phyloP scores from a whole-genome alignment of 1,139 yeast species.

The Blastobotrys arbuscula region DNA sequence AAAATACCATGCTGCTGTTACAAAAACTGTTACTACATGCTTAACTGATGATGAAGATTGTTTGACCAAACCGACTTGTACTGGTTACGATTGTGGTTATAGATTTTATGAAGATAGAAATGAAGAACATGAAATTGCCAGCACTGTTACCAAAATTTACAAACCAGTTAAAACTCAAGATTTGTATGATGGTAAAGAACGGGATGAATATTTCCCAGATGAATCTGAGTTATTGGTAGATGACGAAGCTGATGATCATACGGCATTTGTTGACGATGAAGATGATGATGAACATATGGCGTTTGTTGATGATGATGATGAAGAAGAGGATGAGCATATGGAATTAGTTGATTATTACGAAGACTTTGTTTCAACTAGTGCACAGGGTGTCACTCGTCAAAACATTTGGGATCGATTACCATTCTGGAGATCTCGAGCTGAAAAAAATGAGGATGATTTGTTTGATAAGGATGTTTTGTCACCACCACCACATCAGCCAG shows the following conservation, averaged over 20 bases:
- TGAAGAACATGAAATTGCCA: neutral
- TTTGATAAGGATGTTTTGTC: neutral
- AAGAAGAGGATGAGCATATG: slow-evolving; percentile 6
- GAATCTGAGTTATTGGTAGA: too few relatives aligned
- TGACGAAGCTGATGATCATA: neutral
- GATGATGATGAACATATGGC: slow-evolving; percentile 8
- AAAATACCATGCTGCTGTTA: neutral
- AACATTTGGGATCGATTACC: slow-evolving; percentile 2
- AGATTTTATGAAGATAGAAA: slow-evolving; percentile 4
- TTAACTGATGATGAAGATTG: neutral
- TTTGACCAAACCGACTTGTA: neutral
- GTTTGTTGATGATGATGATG: slow-evolving; percentile 7
- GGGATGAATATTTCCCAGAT: neutral
- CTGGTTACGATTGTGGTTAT: neutral
- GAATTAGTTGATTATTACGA: slow-evolving; percentile 10
- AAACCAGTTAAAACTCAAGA: neutral
- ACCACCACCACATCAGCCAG: neutral
- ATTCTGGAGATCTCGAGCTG: slow-evolving; percentile 8
- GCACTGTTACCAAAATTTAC: neutral
- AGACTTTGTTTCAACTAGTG: neutral
- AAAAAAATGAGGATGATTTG: neutral
- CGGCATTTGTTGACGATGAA: slow-evolving; percentile 1
- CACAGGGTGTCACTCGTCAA: neutral
- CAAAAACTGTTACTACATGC: neutral
- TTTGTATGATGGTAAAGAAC: neutral